Base-by-base conservation (phyloP, 345 rosid species). In the Bruguiera sexangula region DNA sequence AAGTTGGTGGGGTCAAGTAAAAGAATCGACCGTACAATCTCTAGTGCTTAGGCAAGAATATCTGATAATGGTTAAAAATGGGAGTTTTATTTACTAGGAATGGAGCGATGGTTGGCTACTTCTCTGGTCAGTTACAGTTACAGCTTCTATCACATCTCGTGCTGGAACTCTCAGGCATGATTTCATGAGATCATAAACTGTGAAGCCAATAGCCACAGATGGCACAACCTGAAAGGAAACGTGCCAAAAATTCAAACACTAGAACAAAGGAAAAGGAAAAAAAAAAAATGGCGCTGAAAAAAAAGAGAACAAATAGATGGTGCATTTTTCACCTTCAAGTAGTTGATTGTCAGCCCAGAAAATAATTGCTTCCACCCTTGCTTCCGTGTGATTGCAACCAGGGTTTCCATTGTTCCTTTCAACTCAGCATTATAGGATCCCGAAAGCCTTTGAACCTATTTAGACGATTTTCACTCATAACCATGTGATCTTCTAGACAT, bases 341-440 rank as follows among this genome's bases (percentile, higher is more conserved):
- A 94, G 79, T 94, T 94, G 81, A 94, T 87, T 81, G 95, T 91
- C 48, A 94, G 84, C 74, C 95, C 96, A 2, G 97, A 91, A 87
- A 94, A 94, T 57, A 94, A 81, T 54, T 94, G 97, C 77, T 94
- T 91, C 96, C 97, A 91, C n/a, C 98, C 98, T 84, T 94, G 93
- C 71, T 68, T 87, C 77, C 77, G 80, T 24, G 76, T 76, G 54
- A 94, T 85, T 82, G 73, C 85, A 69, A 82, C 9, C 58, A 94
- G 93, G 34, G 88, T 82, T 68, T 87, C 90, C 83, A 82, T 70
- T 37, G 97, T 93, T 85, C 96, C 83, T 78, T 77, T 82, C 65
- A 87, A 68, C 72, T 87, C 89, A 58, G 83, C 80, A 61, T 79
- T 72, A 54, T 60, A 83, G 3, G 88, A 79, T 8, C 76, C 77